Evolutionary conservation across 208 protist genomes (phyloP), one percentile per base, ranked within the genome.

Genomic region (Trypanosoma scelopori): DNA sequence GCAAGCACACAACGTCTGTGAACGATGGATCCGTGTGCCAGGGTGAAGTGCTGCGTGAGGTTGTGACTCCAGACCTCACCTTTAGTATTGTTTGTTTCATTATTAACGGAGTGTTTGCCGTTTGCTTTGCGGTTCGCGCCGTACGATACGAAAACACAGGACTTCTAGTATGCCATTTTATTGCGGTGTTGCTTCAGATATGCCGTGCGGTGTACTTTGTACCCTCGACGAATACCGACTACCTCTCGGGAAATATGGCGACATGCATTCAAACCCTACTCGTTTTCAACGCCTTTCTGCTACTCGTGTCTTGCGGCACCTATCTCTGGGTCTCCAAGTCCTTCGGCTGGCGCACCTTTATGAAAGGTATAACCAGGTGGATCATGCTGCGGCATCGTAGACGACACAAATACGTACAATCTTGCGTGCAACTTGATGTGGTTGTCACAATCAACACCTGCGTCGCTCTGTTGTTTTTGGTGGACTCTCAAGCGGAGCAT

Each of bases 321-420:
- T 82, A 52, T 47, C 63, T 22, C 27, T 68, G 58, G 39, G 76
- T 85, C n/a, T 61, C 50, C 9, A 73, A 61, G 13, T 68, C 64
- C 9, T 92, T 92, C 71, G 82, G 79, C 9, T 86, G 82, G 78
- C 69, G 74, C 23, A 69, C 59, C 3, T 92, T 83, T 69, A 59
- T 70, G 50, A 76, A 82, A 49, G 85, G 85, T 58, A 85, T 86
- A 55, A 84, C 76, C 5, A 72, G 71, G 13, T 66, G 58, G 37
- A 46, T 22, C 18, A 30, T 74, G 0, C 55, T 84, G 7, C 49
- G 22, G 11, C 65, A 76, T 41, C 82, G 64, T 6, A 62, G 65
- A 13, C 56, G 77, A 2, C 52, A 78, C 46, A 82, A 71, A 27
- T 64, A 59, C 37, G 57, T 87, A 55, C 76, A 81, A 37, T 79